Evolutionary conservation across 2,329 filamentous ascomycete species (phyloP), one percentile per base, ranked within the genome.

Genomic region (Phialocephala sp.): DNA sequence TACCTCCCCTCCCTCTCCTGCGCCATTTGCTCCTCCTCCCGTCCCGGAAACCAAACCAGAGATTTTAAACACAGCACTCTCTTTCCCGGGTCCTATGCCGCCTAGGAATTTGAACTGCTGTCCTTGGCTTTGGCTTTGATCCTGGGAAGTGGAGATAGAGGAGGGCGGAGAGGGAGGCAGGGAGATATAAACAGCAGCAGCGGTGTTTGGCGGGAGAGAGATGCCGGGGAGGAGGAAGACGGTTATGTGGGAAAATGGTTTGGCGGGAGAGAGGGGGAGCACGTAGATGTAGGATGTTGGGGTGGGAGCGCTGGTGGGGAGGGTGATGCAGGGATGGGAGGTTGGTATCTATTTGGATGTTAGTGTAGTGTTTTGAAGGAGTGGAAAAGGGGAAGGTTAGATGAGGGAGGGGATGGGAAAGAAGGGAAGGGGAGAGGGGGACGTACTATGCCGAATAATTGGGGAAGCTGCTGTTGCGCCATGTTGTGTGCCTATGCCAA

Each of bases 171-270:
- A 3, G 27, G 27, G 27, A 32, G 79, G 76, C n/a, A 90, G 81
- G 70, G 94, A 90, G 57, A 97, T 86, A 80, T 97, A 98, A 69
- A 99, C 94, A 56, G 93, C 92, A 15, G 94, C 95, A 5, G 93
- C 94, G 22, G 91, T 91, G 71, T 87, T 86, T 4, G 85, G 82
- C 0, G 94, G 94, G 0, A 99, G 84, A 11, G 84, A 78, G 11
- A 90, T 83, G n/a, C 73, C 73, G 18, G 95, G 96, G 0, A 97
- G 86, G 41, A 97, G 84, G 80, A 98, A 97, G 64, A 98, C 89
- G 73, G 93, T 91, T 63, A 98, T 86, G 77, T 98, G 93, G 18
- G 90, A 88, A 77, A 95, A 93, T 60, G 87, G 72, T 52, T 73
- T 69, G 14, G 80, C 77, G 1, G 76, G 75, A 1, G 75, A 73